Percentiles rank a stretch among this genome's conserved stretches.
phyloP scores from a whole-genome alignment of 495 filamentous ascomycete genomes.

The Cudoniella acicularis region DNA sequence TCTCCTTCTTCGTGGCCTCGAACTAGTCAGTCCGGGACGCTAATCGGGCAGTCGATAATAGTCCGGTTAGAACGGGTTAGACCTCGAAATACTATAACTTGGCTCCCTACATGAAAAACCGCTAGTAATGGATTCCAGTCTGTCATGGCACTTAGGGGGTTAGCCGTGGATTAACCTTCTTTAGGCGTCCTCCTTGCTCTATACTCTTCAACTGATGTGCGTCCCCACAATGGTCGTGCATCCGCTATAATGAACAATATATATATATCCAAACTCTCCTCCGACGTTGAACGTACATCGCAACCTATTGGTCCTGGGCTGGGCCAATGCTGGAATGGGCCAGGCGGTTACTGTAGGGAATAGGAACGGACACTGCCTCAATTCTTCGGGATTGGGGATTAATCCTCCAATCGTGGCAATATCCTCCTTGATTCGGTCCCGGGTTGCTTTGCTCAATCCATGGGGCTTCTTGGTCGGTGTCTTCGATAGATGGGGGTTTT shows the following conservation, averaged over 20 bases:
- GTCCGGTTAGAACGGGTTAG: not conserved
- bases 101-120: not conserved
- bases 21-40: not conserved
- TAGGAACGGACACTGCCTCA: not conserved
- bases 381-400: not conserved
- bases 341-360: not conserved
- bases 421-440: not conserved
- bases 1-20: constrained; percentile 1
- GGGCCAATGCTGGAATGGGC: not conserved
- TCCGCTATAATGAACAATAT: constrained; percentile 2
- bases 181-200: not conserved
- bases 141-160: not conserved
- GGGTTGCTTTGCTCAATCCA: not conserved
- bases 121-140: constrained; percentile 3
- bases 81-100: constrained; percentile 4
- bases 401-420: not conserved
- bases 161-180: not conserved
- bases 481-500: not conserved
- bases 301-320: not conserved
- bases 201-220: not conserved
- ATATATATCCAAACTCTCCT: constrained; percentile 1
- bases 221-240: not conserved
- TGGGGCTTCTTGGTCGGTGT: not conserved
- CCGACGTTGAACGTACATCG: not conserved
- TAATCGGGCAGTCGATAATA: not conserved